Percentiles rank a stretch among this genome's conserved stretches.
These are phyloP conservation scores for Entomortierella chlamydospora DNA, from an alignment of 192 early-diverging fungal species.

Conservation along the genomic window DNA sequence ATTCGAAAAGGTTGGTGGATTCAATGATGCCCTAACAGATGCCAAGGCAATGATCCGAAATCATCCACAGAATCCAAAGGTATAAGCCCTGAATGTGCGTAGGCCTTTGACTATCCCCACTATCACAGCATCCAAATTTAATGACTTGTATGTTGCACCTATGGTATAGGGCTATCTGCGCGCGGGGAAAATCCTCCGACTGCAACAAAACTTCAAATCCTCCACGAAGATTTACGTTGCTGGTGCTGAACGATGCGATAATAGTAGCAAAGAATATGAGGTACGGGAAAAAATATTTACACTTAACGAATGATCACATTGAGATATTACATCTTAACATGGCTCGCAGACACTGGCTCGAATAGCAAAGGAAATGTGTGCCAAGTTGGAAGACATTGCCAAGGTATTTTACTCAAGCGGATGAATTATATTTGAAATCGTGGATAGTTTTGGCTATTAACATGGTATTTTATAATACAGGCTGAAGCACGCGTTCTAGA, in stretches of 20 bases:
- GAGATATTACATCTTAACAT: not conserved
- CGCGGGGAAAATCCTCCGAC: constrained; percentile 31
- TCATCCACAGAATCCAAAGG: constrained; percentile 42
- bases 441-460: too few relatives aligned
- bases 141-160: not conserved
- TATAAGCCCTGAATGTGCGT: not conserved
- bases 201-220: constrained; percentile 35
- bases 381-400: constrained; percentile 14
- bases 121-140: not conserved
- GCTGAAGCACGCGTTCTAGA: constrained; percentile 31
- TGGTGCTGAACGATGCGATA: constrained; percentile 38
- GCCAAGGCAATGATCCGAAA: constrained; percentile 36
- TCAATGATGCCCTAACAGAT: constrained; percentile 26
- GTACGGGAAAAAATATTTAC: not conserved
- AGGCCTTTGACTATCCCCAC: too few relatives aligned
- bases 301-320: too few relatives aligned
- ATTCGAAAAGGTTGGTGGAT: constrained; percentile 23
- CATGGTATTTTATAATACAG: not conserved
- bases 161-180: constrained; percentile 36
- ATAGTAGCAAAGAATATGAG: constrained; percentile 33
- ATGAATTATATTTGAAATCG: too few relatives aligned
- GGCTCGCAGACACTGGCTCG: constrained; percentile 21
- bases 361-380: constrained; percentile 21
- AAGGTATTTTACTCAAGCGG: too few relatives aligned
- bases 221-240: constrained; percentile 32